A percentile compares a stretch with the other conserved stretches of the same genome.
Evolutionary conservation across 148 eudicot species (phyloP).

Genomic region (Fagopyrum esculentum): DNA sequence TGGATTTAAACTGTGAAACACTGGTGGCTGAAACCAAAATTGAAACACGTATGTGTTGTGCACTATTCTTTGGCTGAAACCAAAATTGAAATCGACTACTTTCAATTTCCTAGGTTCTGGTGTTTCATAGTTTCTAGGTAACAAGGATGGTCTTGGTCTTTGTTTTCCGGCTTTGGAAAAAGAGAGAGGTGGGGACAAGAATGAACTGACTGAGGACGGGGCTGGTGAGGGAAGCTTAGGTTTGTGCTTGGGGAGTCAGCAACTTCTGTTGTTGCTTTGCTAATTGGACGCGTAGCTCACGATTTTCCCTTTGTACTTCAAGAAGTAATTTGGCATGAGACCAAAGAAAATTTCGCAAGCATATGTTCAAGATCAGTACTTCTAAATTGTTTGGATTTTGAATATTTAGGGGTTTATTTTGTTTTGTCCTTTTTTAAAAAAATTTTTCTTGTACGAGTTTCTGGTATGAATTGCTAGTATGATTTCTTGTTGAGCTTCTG

Average conservation of each 20-base stretch:
- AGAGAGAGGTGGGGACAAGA: slow-evolving; percentile 35
- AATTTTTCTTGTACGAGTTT: too few relatives aligned
- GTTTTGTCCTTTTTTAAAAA: too few relatives aligned
- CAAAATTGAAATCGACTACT: slow-evolving; percentile 37
- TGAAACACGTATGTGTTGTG: too few relatives aligned
- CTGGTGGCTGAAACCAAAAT: too few relatives aligned
- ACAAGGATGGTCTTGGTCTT: slow-evolving; percentile 30
- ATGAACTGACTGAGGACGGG: slow-evolving; percentile 39
- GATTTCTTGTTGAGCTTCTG: too few relatives aligned
- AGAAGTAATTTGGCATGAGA: slow-evolving; percentile 64
- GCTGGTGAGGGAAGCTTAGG: slow-evolving; percentile 60
- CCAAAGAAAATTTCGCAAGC: too few relatives aligned
- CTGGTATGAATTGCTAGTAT: too few relatives aligned
- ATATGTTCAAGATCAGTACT: too few relatives aligned
- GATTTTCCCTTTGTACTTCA: slow-evolving; percentile 74
- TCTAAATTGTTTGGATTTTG: too few relatives aligned
- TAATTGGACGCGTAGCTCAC: slow-evolving; percentile 57
- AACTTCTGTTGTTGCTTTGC: slow-evolving; percentile 82
- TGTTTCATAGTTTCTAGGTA: slow-evolving; percentile 38
- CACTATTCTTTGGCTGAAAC: too few relatives aligned
- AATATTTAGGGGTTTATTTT: too few relatives aligned
- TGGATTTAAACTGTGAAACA: too few relatives aligned
- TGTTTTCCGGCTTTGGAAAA: slow-evolving; percentile 37
- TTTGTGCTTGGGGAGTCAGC: slow-evolving; percentile 54
- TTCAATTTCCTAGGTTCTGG: slow-evolving; percentile 51